These are phyloP conservation scores for Colletotrichum liriopes DNA, from an alignment of 2,329 filamentous ascomycete genomes.

Conservation along the genomic window DNA sequence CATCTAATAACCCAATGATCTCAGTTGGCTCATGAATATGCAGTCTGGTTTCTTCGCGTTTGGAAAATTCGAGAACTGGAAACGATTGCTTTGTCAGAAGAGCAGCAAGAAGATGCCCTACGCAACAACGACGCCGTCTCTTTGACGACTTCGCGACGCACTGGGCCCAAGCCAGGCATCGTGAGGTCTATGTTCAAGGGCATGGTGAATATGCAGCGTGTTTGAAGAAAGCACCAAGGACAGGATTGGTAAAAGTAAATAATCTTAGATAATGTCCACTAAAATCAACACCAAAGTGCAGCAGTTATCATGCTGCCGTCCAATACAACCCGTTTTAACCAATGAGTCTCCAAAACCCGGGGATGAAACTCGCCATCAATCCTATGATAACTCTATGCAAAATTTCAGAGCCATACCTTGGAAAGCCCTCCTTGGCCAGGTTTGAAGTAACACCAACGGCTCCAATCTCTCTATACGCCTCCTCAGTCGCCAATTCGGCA, in stretches of 20 bases:
- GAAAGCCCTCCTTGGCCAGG: slow-evolving; percentile 5
- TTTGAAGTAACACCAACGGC: slow-evolving; percentile 22
- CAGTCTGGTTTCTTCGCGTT: slow-evolving; percentile 43
- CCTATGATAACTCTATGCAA: slow-evolving; percentile 12
- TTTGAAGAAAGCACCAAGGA: background rate
- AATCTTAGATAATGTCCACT: background rate
- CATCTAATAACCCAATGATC: rapidly evolving
- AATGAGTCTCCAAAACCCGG: slow-evolving; percentile 27
- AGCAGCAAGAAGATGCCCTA: slow-evolving; percentile 16
- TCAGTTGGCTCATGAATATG: background rate
- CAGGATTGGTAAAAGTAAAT: background rate
- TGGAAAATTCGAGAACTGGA: slow-evolving; percentile 43
- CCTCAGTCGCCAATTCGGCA: slow-evolving; percentile 23
- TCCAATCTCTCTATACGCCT: slow-evolving; percentile 4
- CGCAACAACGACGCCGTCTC: slow-evolving; percentile 27
- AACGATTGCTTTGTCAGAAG: slow-evolving; percentile 10
- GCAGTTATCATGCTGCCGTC: too few relatives aligned
- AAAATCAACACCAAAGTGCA: background rate
- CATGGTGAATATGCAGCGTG: slow-evolving; percentile 21
- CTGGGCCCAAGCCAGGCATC: background rate
- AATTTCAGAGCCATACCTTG: slow-evolving; percentile 19
- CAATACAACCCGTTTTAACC: background rate
- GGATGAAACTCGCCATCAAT: slow-evolving; percentile 29
- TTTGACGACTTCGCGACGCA: slow-evolving; percentile 25
- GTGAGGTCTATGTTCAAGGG: slow-evolving; percentile 11